Evolutionary conservation across 2,329 filamentous ascomycete genomes (phyloP), one percentile per base, ranked within the genome.

Genomic region (Aspergillus niger): DNA sequence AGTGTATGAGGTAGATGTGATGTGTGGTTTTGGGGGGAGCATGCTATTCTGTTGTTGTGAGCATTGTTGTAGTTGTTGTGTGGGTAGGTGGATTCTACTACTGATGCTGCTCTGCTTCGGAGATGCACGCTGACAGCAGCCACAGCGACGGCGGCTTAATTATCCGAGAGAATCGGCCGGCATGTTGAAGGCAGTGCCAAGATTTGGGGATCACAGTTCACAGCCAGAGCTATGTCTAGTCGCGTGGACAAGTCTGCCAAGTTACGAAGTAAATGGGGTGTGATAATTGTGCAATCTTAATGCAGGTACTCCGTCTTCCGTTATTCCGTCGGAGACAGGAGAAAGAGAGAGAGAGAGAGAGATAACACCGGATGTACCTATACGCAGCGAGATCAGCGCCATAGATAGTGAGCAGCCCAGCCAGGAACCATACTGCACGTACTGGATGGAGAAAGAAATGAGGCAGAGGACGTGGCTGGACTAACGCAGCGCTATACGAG

Each of bases 401-500:
- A 36, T 36, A 36, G 30, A 36, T 13, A 11, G 20, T 36, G 0
- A 11, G 30, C 30, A 32, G 30, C 30, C 30, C 26, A 5, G 26
- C 17, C 32, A 32, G 41, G n/a, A 8, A 30, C 38, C 22, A 11
- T 36, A 36, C 30, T 36, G 30, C 30, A 36, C 30, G 30, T 11
- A 36, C 30, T 36, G 30, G 30, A 36, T 10, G 4, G 11, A 36
- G 11, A 13, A 36, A 11, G 41, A 13, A 44, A 44, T 44, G 22
- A 44, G 20, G 20, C n/a, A 13, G 10, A 8, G 15, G 39, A n/a
- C 39, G 53, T 55, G 53, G 53, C 53, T 55, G 39, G 30, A 28
- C 53, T 55, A 55, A 44, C 20, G 53, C 53, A 55, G 39, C 30
- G 28, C 39, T 55, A 55, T 55, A 55, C 53, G 53, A 55, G 53